Evolutionary conservation across 164 flowering plant species (phyloP), one percentile per base, ranked within the genome.

Genomic region (Liquidambar formosana): DNA sequence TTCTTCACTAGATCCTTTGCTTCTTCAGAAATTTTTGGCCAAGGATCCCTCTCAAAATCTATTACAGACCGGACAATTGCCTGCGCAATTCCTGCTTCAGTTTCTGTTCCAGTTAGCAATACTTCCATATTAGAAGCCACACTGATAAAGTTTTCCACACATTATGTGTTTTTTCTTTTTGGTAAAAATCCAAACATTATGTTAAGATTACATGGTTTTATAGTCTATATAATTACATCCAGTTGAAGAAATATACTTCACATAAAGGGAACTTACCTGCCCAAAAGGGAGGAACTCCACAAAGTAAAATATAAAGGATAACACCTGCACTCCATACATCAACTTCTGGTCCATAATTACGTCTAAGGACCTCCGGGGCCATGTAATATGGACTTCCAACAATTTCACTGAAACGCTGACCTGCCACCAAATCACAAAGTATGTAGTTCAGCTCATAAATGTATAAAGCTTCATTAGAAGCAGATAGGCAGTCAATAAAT

Each of bases 241-340:
- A 6, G 41, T 33, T 33, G 41, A 33, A 33, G 2, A 33, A 33
- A 33, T 33, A 33, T 33, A 33, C 41, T 33, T 33, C 41, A 33
- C 41, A 2, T 33, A 33, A 28, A 62, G 10, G 3, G 22, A 14
- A 27, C 10, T 77, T 69, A 84, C 97, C 97, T 62, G 94, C 97
- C 97, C 97, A 92, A 73, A 92, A 90, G 26, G 97, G 97, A 58
- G 96, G 96, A 67, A 92, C 93, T 41, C 97, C 94, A 67, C 94
- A 92, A 13, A 92, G 82, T 67, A 92, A 76, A 49, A 92, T 90
- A 58, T 92, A 90, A 13, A 92, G 90, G 61, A 92, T 92, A 66
- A 90, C 87, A 19, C 94, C 96, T 3, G 91, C 86, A 69, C 94
- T 92, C 96, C 97, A 92, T 8, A 92, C 73, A 80, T 93, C 97